phyloP scores from a whole-genome alignment of 2,329 filamentous ascomycete species.

The Fusarium sambucinum region DNA sequence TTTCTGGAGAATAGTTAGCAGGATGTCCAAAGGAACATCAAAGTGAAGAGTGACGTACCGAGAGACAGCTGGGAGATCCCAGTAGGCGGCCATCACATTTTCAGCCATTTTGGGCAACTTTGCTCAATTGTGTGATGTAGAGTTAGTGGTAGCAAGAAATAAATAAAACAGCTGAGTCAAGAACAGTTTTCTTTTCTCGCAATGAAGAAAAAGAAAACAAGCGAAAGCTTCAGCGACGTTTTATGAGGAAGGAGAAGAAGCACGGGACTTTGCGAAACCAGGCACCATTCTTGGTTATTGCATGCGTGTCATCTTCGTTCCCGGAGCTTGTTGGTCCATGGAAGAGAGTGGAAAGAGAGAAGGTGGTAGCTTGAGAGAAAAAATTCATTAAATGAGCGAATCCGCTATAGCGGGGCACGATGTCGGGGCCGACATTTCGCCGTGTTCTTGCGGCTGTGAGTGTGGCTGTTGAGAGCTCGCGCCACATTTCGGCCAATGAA shows the following conservation, averaged over 20 bases:
- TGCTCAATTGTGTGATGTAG: slow-evolving; percentile 43
- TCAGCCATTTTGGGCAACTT: slow-evolving; percentile 53
- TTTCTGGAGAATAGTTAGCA: slow-evolving; percentile 64
- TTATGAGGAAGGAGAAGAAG: slow-evolving; percentile 37
- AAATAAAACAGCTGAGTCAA: slow-evolving; percentile 35
- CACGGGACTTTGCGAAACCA: slow-evolving; percentile 42
- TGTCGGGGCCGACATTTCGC: slow-evolving; percentile 32
- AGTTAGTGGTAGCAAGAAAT: slow-evolving; percentile 19
- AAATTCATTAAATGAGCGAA: slow-evolving; percentile 45
- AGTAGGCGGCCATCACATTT: slow-evolving; percentile 52
- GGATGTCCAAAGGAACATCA: not conserved
- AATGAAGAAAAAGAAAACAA: slow-evolving; percentile 15
- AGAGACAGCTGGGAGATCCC: slow-evolving; percentile 57
- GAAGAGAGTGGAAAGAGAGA: slow-evolving; percentile 41
- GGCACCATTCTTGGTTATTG: slow-evolving; percentile 50
- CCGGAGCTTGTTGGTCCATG: slow-evolving; percentile 37
- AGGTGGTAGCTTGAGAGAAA: slow-evolving; percentile 21
- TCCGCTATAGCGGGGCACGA: slow-evolving; percentile 44
- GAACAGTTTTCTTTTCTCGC: slow-evolving; percentile 8
- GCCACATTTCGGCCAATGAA: slow-evolving; percentile 22
- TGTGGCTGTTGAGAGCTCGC: slow-evolving; percentile 24
- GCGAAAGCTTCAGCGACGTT: slow-evolving; percentile 19
- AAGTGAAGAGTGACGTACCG: slow-evolving; percentile 51
- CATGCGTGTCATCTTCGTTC: slow-evolving; percentile 53
- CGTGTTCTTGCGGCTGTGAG: slow-evolving; percentile 7